Evolutionary conservation across 2,329 filamentous ascomycete species (phyloP).

Genomic region (Pseudocercospora ulei): DNA sequence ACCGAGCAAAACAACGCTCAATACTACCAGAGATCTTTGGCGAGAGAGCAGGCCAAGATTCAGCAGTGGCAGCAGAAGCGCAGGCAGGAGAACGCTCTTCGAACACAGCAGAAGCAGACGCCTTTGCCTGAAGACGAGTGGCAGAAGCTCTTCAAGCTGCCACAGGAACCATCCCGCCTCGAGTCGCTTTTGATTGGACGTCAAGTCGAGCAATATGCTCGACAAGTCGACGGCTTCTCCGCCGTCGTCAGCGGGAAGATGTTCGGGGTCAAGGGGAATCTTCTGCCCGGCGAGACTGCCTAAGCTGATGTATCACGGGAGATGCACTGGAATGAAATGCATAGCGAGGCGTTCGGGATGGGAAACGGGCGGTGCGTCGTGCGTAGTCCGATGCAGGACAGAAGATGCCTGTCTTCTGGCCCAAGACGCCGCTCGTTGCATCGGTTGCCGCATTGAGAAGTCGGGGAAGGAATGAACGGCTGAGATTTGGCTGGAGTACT

Average conservation of each 20-base stretch:
- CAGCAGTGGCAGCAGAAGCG: constrained; percentile 93
- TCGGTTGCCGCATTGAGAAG: too few relatives aligned
- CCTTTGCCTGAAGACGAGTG: constrained; percentile 93
- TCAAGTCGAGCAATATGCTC: constrained; percentile 95
- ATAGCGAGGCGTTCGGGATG: constrained; percentile 24
- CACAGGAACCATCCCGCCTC: constrained; percentile 81
- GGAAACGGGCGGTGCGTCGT: background rate
- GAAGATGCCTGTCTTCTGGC: too few relatives aligned
- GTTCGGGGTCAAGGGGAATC: constrained; percentile 78
- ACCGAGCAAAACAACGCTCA: constrained; percentile 99
- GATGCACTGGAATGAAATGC: constrained; percentile 15
- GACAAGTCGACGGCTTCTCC: constrained; percentile 93
- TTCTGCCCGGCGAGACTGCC: constrained; percentile 48
- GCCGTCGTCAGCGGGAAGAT: constrained; percentile 89
- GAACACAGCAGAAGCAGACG: constrained; percentile 75
- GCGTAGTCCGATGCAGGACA: too few relatives aligned
- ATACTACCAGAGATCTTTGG: constrained; percentile 87
- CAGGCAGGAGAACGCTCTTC: constrained; percentile 84
- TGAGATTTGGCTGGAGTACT: too few relatives aligned
- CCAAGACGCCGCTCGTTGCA: too few relatives aligned
- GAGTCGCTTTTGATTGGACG: constrained; percentile 90
- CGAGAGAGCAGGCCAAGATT: constrained; percentile 92
- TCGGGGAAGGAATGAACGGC: too few relatives aligned
- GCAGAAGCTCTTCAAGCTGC: constrained; percentile 96
- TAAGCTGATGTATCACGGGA: too few relatives aligned